Base-by-base conservation (phyloP, 768 basidiomycete species). In the Suillus subluteus region DNA sequence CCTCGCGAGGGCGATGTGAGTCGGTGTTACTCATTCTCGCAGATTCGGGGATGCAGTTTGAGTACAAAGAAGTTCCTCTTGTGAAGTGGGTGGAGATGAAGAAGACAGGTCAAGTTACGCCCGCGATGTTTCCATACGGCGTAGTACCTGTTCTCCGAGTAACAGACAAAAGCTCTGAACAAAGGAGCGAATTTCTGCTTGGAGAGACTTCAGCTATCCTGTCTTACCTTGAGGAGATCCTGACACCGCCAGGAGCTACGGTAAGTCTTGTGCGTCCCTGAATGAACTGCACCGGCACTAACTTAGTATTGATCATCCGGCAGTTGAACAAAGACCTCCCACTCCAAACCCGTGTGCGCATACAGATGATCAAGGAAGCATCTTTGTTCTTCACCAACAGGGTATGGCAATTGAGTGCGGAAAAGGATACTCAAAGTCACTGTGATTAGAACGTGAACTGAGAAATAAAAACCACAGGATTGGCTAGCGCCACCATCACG, bases 171-270 rank as follows among this genome's bases (percentile, higher is more conserved):
- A 52, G 65, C 59, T 65, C 32, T 46, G 65, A 59, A 50, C 38
- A 44, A 26, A n/a, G 13, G 3, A 43, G 67, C 12, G 72, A 70
- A 8, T 63, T 74, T 21, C 55, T 74, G 6, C 40, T 74, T 13
- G 73, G 67, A 37, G 73, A 75, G 48, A 76, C 74, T 3, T 67
- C 72, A 30, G 74, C 72, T 30, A 75, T 75, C 23, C 32, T 75
- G 62, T 26, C 70, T 38, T 75, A 63, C 58, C 65, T 75, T 7
- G 73, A 74, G 13, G 74, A 70, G 43, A 62, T 68, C 32, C 59
- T 74, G n/a, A 65, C 68, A 23, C 65, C 64, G 43, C 52, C 21
- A 32, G 69, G 71, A 30, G 40, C 64, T 16, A 35, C 58, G 37
- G 73, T 76, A 55, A 58, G 74, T 58, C 41, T 37, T 30, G 40